Percentiles rank a stretch among this genome's conserved stretches.
These are phyloP conservation scores for Hortaea werneckii DNA, from an alignment of 2,329 filamentous ascomycete species.

Conservation along the genomic window DNA sequence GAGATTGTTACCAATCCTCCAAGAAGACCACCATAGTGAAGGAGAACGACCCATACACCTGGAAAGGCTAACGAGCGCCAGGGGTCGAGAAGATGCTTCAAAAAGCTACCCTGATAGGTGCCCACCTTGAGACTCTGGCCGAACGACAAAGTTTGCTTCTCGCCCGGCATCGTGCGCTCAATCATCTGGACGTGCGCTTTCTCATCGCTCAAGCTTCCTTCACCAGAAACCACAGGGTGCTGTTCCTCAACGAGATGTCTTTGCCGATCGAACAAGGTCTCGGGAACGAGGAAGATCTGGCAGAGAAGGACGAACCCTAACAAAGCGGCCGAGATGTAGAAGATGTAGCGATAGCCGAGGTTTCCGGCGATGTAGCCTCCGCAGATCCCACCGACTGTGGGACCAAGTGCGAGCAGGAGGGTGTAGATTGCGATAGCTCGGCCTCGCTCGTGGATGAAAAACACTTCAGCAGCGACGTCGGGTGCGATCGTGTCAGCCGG, in stretches of 20 bases:
- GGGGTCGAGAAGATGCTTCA: conserved; percentile 27
- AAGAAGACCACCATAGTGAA: conserved; percentile 34
- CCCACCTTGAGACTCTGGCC: conserved; percentile 27
- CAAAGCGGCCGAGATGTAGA: conserved; percentile 33
- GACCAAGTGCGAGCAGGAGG: conserved; percentile 29
- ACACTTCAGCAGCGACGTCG: conserved; percentile 32
- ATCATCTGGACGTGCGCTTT: conserved; percentile 14
- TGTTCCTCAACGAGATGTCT: conserved; percentile 12
- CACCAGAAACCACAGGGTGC: conserved; percentile 7
- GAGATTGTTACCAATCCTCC: conserved; percentile 31
- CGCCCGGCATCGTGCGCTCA: conserved; percentile 9
- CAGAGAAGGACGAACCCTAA: conserved; percentile 23
- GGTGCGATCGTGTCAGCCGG: conserved; percentile 32
- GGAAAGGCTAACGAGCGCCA: conserved; percentile 30
- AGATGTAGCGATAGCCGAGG: conserved; percentile 29
- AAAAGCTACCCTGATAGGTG: conserved; percentile 26
- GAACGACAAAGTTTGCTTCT: conserved; percentile 22
- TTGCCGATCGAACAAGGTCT: conserved; percentile 31
- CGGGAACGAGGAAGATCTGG: conserved; percentile 29
- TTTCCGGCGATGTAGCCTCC: conserved; percentile 32
- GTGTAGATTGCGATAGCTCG: conserved; percentile 35
- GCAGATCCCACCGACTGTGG: conserved; percentile 28
- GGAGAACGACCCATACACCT: conserved; percentile 32
- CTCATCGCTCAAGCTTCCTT: conserved; percentile 8
- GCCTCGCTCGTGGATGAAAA: conserved; percentile 33